Evolutionary conservation across 179 eudicot species (phyloP), one percentile per base, ranked within the genome.

Genomic region (Heliamphora pulchella): DNA sequence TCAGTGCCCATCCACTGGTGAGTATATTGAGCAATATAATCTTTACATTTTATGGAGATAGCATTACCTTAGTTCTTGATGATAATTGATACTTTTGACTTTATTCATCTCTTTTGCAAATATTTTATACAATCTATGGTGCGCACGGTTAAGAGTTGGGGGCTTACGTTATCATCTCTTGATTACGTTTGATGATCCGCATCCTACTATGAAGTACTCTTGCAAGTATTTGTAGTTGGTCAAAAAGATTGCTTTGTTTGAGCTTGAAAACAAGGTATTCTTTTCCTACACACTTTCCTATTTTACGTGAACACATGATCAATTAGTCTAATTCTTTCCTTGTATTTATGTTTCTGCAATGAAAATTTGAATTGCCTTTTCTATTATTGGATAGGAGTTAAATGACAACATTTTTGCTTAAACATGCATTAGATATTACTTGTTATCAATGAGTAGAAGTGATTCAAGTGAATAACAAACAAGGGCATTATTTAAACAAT

Each of bases 111-210:
- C 62, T 20, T 57, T 78, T 86, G 69, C 80, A 93, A 97, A 85
- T 13, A 53, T 80, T 20, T 55, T 74, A 57, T 80, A 80, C 73
- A 83, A 71, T 41, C 22, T 89, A 61, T 91, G 96, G 50, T 80
- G 87, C 86, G 89, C 93, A 71, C 91, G 98, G 92, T 78, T 91
- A 67, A 88, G 89, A 58, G 84, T 96, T 82, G 99, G 98, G 41
- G 89, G 89, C 68, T 81, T 96, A 80, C 91, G 97, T 15, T 91
- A 87, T 85, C 91, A 86, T 81, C 97, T 96, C 74, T 86, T 96
- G 83, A 86, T 88, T 76, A 85, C 88, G 79, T 88, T 89, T 83
- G 91, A 90, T 86, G 94, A 89, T 81, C 86, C 91, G 80, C 98
- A 96, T 86, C 99, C 98, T 71, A 84, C 96, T 82, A 78, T 88